Base-by-base conservation (phyloP, 768 basidiomycete species). In the Crucibulum laeve region DNA sequence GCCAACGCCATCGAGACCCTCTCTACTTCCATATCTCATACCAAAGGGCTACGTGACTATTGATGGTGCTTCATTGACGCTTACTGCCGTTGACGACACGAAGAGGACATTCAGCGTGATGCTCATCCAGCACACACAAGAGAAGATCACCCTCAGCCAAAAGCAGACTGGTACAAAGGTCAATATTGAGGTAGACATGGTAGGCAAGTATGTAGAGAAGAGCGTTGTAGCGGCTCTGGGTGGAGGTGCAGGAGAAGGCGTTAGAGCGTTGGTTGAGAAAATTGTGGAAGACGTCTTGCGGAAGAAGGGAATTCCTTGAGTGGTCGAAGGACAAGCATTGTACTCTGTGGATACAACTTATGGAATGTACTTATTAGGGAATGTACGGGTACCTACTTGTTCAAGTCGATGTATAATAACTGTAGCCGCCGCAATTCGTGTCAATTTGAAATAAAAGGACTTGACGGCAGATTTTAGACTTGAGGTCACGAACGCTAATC, bases 181-280 rank as follows among this genome's bases (percentile, higher is more conserved):
- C 40, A 99, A 99, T 57, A 77, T 99, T 46, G 96, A 99, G 68
- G 92, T 86, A 34, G 92, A 96, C 59, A 91, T 92, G 80, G 82
- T 94, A 15, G 92, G 89, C 13, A 95, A 95, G 63, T 92, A 90
- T 50, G 88, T 94, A 3, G 77, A 79, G 56, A 92, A 92, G 70
- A 85, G 89, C 43, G 87, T 94, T 1, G 57, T 65, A 11, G 83
- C 84, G 30, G 80, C 80, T 40, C 64, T 90, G 32, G 74, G 75
- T 5, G 80, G 80, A 1, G 70, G 65, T 4, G 80, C 71, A 0
- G 71, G 71, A 15, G 67, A 68, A 24, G 69, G 69, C 3, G 52
- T 85, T 37, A 64, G 67, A 39, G 61, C 53, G 13, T 41, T 80
- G 56, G 70, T 89, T 25, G 78, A 80, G 57, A 78, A 68, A 50